Percentiles rank a stretch among this genome's conserved stretches.
Conservation (phyloP, 371 early-diverging fungal species). For the Mucor irregularis region DNA sequence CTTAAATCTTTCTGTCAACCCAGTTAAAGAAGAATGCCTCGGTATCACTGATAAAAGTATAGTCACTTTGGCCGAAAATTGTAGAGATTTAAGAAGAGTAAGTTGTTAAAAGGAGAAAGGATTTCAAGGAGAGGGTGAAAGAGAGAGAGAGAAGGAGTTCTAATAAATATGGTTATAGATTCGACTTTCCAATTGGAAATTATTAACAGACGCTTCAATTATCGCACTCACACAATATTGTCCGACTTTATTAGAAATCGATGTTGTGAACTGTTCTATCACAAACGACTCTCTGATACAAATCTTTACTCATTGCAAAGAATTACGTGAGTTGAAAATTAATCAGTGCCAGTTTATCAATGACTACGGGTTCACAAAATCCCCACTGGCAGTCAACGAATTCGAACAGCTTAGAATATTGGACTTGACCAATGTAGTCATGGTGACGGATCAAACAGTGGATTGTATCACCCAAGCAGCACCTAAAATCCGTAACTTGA, state of each 20-base stretch:
- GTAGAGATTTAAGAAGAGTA: conserved; percentile 45
- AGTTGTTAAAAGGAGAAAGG: too few species aligned
- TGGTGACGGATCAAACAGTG: conserved; percentile 57
- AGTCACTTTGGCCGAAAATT: conserved; percentile 35
- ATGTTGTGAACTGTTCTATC: conserved; percentile 56
- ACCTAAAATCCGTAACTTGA: conserved; percentile 60
- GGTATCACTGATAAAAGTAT: conserved; percentile 45
- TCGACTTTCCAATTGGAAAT: conserved; percentile 56
- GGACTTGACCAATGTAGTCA: conserved; percentile 53
- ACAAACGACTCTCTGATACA: conserved; percentile 49
- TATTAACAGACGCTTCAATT: conserved; percentile 53
- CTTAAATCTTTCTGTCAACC: conserved; percentile 43
- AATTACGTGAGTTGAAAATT: conserved; percentile 59
- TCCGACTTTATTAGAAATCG: conserved; percentile 58
- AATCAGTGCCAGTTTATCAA: conserved; percentile 45
- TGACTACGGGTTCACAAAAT: conserved; percentile 48
- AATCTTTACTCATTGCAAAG: conserved; percentile 46
- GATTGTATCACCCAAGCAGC: conserved; percentile 51
- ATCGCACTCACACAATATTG: conserved; percentile 53
- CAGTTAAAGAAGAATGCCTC: conserved; percentile 22
- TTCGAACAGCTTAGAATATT: conserved; percentile 64
- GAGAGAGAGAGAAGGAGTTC: background rate
- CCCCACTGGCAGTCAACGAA: conserved; percentile 16
- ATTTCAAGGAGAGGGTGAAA: background rate
- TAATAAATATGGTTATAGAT: conserved; percentile 41